Conservation (phyloP, 352 stramenopile genomes). For the Salisapilia sapeloensis region DNA sequence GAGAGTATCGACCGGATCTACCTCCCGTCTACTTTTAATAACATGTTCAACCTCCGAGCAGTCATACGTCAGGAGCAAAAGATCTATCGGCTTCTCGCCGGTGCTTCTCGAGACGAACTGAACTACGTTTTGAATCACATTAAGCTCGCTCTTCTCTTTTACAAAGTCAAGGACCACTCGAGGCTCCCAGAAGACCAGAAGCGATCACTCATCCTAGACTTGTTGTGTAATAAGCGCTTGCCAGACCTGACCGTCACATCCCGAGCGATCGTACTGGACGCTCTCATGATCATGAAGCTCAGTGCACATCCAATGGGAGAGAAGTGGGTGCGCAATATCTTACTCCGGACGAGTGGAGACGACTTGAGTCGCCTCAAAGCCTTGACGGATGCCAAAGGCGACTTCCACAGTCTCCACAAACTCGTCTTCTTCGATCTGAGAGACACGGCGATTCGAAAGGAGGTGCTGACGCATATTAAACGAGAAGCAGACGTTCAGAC, state of each 20-base stretch:
- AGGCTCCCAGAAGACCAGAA: conserved; percentile 56
- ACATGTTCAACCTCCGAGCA: conserved; percentile 69
- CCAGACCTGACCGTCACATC: conserved; percentile 86
- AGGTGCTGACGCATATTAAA: conserved; percentile 93
- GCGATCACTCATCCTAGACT: conserved; percentile 88
- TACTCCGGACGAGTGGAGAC: conserved; percentile 90
- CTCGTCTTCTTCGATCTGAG: conserved; percentile 95
- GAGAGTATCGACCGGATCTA: conserved; percentile 64
- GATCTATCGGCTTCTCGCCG: conserved; percentile 91
- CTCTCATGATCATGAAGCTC: conserved; percentile 96
- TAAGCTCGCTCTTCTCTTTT: conserved; percentile 92
- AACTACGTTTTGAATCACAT: conserved; percentile 95
- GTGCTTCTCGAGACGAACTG: conserved; percentile 89
- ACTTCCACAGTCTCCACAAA: conserved; percentile 96
- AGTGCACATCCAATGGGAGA: conserved; percentile 87
- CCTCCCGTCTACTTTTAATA: conserved; percentile 78
- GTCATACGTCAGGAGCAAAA: conserved; percentile 83
- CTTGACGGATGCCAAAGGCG: conserved; percentile 91
- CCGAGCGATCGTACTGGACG: conserved; percentile 86
- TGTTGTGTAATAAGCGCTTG: conserved; percentile 88
- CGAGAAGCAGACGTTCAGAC: conserved; percentile 88
- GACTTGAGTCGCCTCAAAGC: conserved; percentile 94
- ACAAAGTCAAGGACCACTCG: conserved; percentile 94
- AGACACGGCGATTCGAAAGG: conserved; percentile 60
- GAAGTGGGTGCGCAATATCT: conserved; percentile 94